These are phyloP conservation scores for Dothideomycetes sp. DNA, from an alignment of 2,329 filamentous ascomycete genomes.

Conservation along the genomic window DNA sequence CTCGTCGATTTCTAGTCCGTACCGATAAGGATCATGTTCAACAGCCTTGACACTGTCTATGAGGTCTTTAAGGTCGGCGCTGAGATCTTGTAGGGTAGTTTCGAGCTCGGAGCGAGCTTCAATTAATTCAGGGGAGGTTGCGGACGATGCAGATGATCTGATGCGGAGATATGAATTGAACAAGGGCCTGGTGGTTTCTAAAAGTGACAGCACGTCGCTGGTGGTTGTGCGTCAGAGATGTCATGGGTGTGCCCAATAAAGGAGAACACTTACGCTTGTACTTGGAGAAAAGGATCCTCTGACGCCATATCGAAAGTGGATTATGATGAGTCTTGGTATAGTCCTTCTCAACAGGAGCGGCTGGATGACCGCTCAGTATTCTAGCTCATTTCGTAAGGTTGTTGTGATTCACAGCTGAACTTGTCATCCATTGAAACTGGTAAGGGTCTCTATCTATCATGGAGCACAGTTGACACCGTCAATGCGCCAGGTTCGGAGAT, in stretches of 20 bases:
- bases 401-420: too few species aligned
- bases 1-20: conserved; percentile 74
- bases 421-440: too few species aligned
- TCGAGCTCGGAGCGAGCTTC: conserved; percentile 65
- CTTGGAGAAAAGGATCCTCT: conserved; percentile 40
- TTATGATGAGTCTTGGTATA: not conserved
- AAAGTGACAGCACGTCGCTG: conserved; percentile 80
- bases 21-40: conserved; percentile 77
- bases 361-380: not conserved
- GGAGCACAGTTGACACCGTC: too few species aligned
- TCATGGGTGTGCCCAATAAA: not conserved
- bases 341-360: not conserved
- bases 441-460: too few species aligned
- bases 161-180: conserved; percentile 96
- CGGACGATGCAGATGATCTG: conserved; percentile 65
- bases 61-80: conserved; percentile 80
- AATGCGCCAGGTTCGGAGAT: too few species aligned
- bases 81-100: conserved; percentile 60
- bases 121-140: conserved; percentile 57
- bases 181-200: conserved; percentile 70
- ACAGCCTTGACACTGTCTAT: conserved; percentile 77
- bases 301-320: conserved; percentile 12
- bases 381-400: not conserved
- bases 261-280: conserved; percentile 28
- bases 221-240: not conserved